Evolutionary conservation across 2,329 filamentous ascomycete genomes (phyloP).

Genomic region (Talaromyces atroroseus): DNA sequence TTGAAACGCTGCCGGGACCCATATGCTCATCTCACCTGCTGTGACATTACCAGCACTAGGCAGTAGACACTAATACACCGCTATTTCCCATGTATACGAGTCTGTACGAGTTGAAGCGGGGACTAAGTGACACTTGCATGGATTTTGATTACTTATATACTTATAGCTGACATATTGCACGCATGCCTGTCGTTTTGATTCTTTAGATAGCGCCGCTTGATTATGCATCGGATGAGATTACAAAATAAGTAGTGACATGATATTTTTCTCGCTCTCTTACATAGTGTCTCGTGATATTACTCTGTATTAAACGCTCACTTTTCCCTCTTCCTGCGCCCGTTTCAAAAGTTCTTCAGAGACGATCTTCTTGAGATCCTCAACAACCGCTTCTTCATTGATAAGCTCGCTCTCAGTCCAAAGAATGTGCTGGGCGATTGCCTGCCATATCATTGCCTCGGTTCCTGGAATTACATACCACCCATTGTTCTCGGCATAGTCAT

Average conservation of each 20-base stretch:
- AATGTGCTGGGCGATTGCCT: slow-evolving; percentile 20
- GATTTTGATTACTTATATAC: neutral
- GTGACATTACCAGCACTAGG: neutral
- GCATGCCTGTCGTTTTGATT: neutral
- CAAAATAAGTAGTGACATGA: neutral
- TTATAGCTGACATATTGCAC: too few relatives aligned
- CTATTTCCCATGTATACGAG: neutral
- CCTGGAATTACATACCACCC: slow-evolving; percentile 19
- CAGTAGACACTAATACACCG: neutral
- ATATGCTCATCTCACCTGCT: too few relatives aligned
- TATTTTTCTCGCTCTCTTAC: neutral
- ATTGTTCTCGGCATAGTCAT: slow-evolving; percentile 12
- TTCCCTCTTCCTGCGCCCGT: neutral
- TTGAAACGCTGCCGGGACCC: neutral
- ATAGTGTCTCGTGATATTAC: neutral
- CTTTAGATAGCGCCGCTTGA: neutral
- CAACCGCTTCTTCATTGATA: slow-evolving; percentile 8
- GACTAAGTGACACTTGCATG: neutral
- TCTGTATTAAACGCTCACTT: neutral
- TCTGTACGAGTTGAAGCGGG: neutral
- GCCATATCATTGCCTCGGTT: slow-evolving; percentile 19
- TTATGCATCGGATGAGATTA: neutral
- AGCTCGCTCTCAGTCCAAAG: slow-evolving; percentile 18
- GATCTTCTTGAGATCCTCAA: slow-evolving; percentile 15
- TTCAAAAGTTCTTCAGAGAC: neutral